phyloP scores from a whole-genome alignment of 176 grass and related monocot species.

The Juncus inflexus region DNA sequence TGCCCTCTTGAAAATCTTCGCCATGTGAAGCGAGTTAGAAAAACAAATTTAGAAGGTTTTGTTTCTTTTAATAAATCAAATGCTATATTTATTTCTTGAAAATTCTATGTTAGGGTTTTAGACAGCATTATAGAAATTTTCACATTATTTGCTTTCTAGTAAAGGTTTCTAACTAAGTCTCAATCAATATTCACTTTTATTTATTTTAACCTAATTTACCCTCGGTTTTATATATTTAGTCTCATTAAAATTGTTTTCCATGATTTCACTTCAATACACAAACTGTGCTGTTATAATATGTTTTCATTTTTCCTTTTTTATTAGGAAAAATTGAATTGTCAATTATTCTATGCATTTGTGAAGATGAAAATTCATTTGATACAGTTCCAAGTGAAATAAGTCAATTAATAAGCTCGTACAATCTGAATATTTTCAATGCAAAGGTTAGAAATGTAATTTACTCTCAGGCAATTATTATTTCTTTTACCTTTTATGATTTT shows the following conservation, averaged over 20 bases:
- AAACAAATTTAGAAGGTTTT: slow-evolving; percentile 29
- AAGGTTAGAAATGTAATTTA: slow-evolving; percentile 45
- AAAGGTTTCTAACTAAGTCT: too few relatives aligned
- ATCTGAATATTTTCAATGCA: slow-evolving; percentile 48
- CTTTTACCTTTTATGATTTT: background rate
- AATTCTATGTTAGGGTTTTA: too few relatives aligned
- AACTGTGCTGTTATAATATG: slow-evolving; percentile 13
- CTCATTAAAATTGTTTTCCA: background rate
- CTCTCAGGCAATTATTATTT: background rate
- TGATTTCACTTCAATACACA: background rate
- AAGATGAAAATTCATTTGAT: slow-evolving; percentile 37
- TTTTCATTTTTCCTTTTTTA: slow-evolving; percentile 14
- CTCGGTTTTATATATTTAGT: too few relatives aligned
- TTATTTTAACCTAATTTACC: too few relatives aligned
- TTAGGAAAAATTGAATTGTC: slow-evolving; percentile 70
- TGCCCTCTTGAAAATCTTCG: slow-evolving; percentile 41
- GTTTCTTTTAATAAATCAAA: slow-evolving; percentile 6
- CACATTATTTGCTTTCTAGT: too few relatives aligned
- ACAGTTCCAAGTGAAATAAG: slow-evolving; percentile 44
- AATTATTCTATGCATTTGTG: slow-evolving; percentile 69
- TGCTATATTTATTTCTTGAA: too few relatives aligned
- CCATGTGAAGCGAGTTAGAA: slow-evolving; percentile 45
- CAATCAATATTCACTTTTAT: too few relatives aligned
- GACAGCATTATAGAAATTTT: too few relatives aligned
- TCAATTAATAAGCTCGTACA: slow-evolving; percentile 49